Evolutionary conservation across 176 grass and related monocot genomes (phyloP).

Genomic region (Triticum urartu): DNA sequence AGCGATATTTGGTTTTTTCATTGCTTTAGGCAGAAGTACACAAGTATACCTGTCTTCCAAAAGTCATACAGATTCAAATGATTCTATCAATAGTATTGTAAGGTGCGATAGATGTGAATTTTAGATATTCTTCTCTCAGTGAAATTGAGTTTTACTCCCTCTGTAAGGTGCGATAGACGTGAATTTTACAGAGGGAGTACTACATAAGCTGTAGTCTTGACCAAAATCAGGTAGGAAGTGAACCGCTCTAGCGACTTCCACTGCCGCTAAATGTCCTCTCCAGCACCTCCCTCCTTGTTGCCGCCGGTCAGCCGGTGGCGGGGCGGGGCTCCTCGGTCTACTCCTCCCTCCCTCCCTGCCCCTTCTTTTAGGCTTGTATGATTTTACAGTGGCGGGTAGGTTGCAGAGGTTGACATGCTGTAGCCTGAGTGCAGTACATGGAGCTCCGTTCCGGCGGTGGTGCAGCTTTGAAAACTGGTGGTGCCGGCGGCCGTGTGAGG

Average conservation of each 20-base stretch:
- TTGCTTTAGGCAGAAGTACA: slow-evolving; percentile 90
- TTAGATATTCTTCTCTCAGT: slow-evolving; percentile 21
- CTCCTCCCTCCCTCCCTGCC: no score
- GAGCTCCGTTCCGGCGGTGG: no score
- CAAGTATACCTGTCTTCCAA: slow-evolving; percentile 87
- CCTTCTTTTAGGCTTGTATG: no score
- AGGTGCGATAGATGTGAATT: slow-evolving; percentile 50
- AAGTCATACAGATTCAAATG: slow-evolving; percentile 64
- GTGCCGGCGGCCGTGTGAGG: no score
- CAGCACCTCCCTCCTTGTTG: no score
- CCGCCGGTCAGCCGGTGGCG: no score
- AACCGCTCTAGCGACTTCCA: neutral
- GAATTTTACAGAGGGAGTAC: no score
- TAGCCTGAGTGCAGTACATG: no score
- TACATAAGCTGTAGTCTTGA: slow-evolving; percentile 9
- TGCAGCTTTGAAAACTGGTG: no score
- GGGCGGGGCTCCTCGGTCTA: no score
- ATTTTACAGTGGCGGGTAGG: no score
- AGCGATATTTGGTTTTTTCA: slow-evolving; percentile 99
- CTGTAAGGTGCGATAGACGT: neutral
- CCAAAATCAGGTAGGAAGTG: neutral
- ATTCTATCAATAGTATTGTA: slow-evolving; percentile 72
- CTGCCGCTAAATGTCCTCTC: neutral
- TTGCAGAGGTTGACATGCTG: no score
- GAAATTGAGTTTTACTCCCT: slow-evolving; percentile 8